Evolutionary conservation across 345 rosid species (phyloP), one percentile per base, ranked within the genome.

Genomic region (Gossypium mustelinum): DNA sequence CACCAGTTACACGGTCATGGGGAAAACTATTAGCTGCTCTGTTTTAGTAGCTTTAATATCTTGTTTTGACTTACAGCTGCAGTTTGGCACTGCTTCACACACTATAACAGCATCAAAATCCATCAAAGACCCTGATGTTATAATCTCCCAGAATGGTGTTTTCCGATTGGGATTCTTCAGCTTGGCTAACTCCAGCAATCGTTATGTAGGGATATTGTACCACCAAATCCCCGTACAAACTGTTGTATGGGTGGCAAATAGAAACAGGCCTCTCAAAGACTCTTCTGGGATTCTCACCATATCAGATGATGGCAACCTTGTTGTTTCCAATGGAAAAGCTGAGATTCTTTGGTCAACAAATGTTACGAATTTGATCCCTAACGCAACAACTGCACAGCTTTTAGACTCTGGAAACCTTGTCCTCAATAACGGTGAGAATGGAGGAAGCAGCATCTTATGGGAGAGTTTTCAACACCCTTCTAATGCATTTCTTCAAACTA

Each of bases 391-490:
- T 34, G 41, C 7, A 34, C 41, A 34, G 41, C 41, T 34, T 34
- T 4, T 34, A 34, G 41, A 34, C 41, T 34, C 41, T 34, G 41
- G 41, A 34, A 34, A 34, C 41, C 41, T 34, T 34, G 41, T 34
- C 41, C 41, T 34, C 41, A 5, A 34, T 34, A 34, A 34, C 41
- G 7, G 7, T 34, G 41, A 34, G 41, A 43, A 69, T 4, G 17
- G 41, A 34, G 7, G 41, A 34, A 34, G 1, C 7, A 34, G 41
- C 41, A 34, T 34, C 64, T 9, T 81, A 2, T 90, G 94, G 97
- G 84, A 90, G 73, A 92, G 95, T 66, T 90, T 87, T 41, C 79
- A 82, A 66, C 66, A 86, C 45, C 85, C 88, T 34, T 70, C 79
- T 0, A 72, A 86, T 72, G 45, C 79, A 14, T 68, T 77, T 63